Conservation (phyloP, 2,329 filamentous ascomycete genomes). For the Pezicula radicicola region DNA sequence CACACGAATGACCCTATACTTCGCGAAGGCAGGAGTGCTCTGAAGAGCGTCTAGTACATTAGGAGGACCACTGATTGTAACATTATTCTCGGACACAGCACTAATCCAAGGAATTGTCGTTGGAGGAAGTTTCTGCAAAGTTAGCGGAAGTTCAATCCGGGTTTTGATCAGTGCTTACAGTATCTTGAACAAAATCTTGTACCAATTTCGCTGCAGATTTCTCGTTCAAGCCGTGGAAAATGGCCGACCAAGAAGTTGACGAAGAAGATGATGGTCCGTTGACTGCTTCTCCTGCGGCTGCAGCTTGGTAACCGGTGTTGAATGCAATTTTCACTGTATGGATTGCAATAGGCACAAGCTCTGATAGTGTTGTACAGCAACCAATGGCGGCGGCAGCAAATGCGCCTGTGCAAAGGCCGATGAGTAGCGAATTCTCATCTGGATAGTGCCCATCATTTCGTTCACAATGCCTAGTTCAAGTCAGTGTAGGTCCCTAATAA, state of each 20-base stretch:
- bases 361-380: constrained; percentile 15
- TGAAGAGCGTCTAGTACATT: neutral
- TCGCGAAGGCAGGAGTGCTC: neutral
- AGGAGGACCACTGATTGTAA: constrained; percentile 6
- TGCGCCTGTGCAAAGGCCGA: constrained; percentile 26
- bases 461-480: neutral
- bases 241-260: neutral
- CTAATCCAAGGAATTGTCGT: too few relatives aligned
- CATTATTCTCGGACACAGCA: neutral
- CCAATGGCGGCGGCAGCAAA: constrained; percentile 24
- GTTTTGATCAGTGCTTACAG: too few relatives aligned
- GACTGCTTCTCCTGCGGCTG: neutral
- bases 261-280: neutral
- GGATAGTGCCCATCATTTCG: neutral
- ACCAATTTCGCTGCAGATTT: too few relatives aligned
- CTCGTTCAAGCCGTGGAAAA: too few relatives aligned
- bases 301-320: constrained; percentile 17
- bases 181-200: too few relatives aligned
- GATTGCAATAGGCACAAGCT: constrained; percentile 23
- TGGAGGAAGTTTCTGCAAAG: too few relatives aligned
- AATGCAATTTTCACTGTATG: constrained; percentile 22
- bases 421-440: neutral
- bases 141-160: too few relatives aligned
- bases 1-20: neutral
- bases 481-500: neutral